A percentile compares a stretch with the other conserved stretches of the same genome.
These are phyloP conservation scores for Allantophomopsis cytisporea DNA, from an alignment of 2,329 filamentous ascomycete species.

Conservation along the genomic window DNA sequence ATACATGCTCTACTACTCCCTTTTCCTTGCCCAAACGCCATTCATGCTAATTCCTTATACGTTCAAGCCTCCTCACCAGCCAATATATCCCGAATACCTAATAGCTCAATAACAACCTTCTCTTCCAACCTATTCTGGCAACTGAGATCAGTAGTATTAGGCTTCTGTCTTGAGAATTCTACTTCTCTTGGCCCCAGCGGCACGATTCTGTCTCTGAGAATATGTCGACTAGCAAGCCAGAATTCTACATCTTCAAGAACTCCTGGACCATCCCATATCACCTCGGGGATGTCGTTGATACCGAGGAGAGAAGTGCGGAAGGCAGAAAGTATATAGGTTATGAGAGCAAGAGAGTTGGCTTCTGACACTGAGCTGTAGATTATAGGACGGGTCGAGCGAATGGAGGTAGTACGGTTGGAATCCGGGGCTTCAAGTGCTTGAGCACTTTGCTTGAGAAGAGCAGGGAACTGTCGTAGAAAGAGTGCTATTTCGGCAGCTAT, in stretches of 20 bases:
- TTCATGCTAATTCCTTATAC: too few relatives aligned
- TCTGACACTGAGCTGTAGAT: constrained; percentile 65
- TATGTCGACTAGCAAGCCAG: constrained; percentile 56
- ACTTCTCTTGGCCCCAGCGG: constrained; percentile 61
- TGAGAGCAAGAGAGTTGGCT: constrained; percentile 63
- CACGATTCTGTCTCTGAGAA: constrained; percentile 60
- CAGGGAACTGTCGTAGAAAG: constrained; percentile 81
- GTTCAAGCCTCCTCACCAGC: constrained; percentile 4
- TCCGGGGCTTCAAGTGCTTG: constrained; percentile 54
- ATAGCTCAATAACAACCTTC: constrained; percentile 58
- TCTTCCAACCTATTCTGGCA: constrained; percentile 59
- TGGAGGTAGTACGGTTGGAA: constrained; percentile 32
- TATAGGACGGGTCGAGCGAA: constrained; percentile 38
- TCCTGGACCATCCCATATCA: constrained; percentile 61
- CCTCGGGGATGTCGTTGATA: constrained; percentile 55
- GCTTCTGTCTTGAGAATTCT: constrained; percentile 36
- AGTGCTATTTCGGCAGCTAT: constrained; percentile 74
- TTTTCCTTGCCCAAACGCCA: too few relatives aligned
- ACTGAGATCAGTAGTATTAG: constrained; percentile 13
- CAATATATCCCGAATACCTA: constrained; percentile 15
- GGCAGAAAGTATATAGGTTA: constrained; percentile 58
- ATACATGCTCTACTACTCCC: too few relatives aligned
- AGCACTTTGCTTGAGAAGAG: constrained; percentile 60
- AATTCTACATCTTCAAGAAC: constrained; percentile 76
- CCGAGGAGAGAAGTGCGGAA: constrained; percentile 45